Evolutionary conservation across 768 basidiomycete genomes (phyloP).

Genomic region (Tylopilus sp.): DNA sequence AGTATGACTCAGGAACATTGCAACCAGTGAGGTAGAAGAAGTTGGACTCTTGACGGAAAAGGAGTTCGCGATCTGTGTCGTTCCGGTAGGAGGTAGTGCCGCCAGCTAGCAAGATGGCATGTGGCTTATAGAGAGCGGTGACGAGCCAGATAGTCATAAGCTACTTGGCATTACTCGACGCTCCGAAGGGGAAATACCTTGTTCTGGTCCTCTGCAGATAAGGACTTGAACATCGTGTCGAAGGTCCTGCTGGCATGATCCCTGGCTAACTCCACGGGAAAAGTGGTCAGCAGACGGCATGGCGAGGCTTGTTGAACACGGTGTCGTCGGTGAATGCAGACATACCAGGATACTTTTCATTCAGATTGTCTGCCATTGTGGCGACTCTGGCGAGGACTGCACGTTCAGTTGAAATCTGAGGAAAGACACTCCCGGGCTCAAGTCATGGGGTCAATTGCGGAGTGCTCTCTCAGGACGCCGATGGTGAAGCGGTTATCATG

Average conservation of each 20-base stretch:
- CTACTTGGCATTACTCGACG: background rate
- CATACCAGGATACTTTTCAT: slow-evolving; percentile 24
- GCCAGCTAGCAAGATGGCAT: slow-evolving; percentile 68
- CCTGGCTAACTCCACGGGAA: slow-evolving; percentile 36
- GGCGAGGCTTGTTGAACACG: background rate
- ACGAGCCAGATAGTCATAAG: background rate
- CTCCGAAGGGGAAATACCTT: slow-evolving; percentile 42
- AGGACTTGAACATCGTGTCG: slow-evolving; percentile 43
- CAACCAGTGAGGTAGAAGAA: slow-evolving; percentile 88
- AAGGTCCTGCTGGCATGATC: slow-evolving; percentile 55
- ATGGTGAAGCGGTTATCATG: slow-evolving; percentile 94
- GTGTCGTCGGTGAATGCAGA: background rate
- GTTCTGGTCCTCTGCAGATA: slow-evolving; percentile 46
- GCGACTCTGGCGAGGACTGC: slow-evolving; percentile 5
- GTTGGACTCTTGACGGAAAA: slow-evolving; percentile 77
- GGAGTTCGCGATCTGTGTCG: slow-evolving; percentile 82
- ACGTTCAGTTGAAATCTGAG: background rate
- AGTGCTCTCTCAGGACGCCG: too few relatives aligned
- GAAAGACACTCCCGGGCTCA: too few relatives aligned
- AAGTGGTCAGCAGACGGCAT: background rate
- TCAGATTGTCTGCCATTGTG: slow-evolving; percentile 10
- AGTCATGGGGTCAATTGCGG: too few relatives aligned
- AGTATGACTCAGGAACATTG: slow-evolving; percentile 63
- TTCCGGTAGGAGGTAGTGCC: slow-evolving; percentile 60
- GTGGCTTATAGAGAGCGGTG: slow-evolving; percentile 44